A percentile compares a stretch with the other conserved stretches of the same genome.
These are phyloP conservation scores for Volvox africanus DNA, from an alignment of 139 green algal species.

Conservation along the genomic window DNA sequence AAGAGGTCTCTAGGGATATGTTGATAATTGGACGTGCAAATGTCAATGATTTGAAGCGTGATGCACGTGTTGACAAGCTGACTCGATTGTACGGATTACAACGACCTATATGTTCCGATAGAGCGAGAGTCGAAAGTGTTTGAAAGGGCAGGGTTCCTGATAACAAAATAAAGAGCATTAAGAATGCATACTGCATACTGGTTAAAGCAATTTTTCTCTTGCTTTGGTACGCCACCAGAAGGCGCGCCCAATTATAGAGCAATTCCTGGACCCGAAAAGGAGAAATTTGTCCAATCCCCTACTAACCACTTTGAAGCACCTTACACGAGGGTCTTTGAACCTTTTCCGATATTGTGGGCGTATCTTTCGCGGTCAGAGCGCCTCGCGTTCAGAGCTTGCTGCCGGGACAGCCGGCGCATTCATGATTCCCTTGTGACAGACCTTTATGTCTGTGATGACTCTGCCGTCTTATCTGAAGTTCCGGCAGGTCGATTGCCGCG, in stretches of 20 bases:
- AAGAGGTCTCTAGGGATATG: no score
- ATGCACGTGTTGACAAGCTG: no score
- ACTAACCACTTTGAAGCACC: background rate
- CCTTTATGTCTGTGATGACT: background rate
- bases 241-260: no score
- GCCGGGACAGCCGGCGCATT: background rate
- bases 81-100: no score
- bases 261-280: background rate
- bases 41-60: no score
- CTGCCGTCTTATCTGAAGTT: background rate
- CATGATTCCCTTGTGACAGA: constrained; percentile 1
- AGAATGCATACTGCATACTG: no score
- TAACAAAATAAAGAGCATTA: no score
- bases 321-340: background rate
- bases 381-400: background rate
- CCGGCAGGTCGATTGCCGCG: background rate
- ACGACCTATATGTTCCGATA: no score
- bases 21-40: no score
- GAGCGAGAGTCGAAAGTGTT: no score
- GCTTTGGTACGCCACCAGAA: background rate
- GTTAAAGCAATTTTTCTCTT: background rate
- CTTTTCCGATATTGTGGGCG: background rate
- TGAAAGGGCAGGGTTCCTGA: no score
- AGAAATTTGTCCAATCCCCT: background rate
- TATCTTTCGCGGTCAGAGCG: background rate